Evolutionary conservation across 2,329 filamentous ascomycete species (phyloP).

Genomic region (Neonectria faginata): DNA sequence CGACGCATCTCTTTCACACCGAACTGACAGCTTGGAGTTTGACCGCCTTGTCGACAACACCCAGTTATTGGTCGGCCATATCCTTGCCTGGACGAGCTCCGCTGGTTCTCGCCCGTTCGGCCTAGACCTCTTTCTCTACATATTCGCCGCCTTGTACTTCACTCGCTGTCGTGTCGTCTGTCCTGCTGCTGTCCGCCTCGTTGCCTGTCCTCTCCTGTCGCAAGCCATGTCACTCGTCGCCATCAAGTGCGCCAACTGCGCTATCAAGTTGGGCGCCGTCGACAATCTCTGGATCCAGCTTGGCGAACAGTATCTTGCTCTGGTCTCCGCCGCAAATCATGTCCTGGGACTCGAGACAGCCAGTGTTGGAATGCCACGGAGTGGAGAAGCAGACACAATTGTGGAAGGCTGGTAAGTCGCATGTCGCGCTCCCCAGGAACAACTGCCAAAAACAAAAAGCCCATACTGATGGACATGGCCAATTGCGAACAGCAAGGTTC

Average conservation of each 20-base stretch:
- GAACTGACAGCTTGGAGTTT: neutral
- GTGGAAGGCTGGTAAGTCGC: constrained; percentile 51
- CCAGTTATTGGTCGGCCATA: neutral
- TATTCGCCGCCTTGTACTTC: neutral
- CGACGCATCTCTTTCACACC: constrained; percentile 20
- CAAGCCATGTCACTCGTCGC: constrained; percentile 51
- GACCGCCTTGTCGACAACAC: constrained; percentile 6
- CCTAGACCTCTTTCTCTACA: neutral
- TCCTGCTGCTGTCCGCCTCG: neutral
- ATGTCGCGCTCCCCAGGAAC: constrained; percentile 3
- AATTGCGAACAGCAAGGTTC: constrained; percentile 47
- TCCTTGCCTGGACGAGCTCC: constrained; percentile 11
- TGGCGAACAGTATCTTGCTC: constrained; percentile 55
- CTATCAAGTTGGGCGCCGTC: constrained; percentile 47
- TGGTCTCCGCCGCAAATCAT: constrained; percentile 44
- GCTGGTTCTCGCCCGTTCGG: neutral
- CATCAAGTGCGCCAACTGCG: constrained; percentile 52
- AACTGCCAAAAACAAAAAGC: too few species aligned
- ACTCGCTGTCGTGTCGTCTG: neutral
- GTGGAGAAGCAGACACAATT: constrained; percentile 51
- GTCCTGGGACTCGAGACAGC: constrained; percentile 34
- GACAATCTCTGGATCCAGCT: constrained; percentile 56
- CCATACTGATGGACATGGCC: neutral
- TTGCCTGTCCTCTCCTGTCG: neutral
- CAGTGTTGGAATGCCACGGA: constrained; percentile 42